Evolutionary conservation across 2,329 filamentous ascomycete species (phyloP), one percentile per base, ranked within the genome.

Genomic region (Leptosphaerulina australis): DNA sequence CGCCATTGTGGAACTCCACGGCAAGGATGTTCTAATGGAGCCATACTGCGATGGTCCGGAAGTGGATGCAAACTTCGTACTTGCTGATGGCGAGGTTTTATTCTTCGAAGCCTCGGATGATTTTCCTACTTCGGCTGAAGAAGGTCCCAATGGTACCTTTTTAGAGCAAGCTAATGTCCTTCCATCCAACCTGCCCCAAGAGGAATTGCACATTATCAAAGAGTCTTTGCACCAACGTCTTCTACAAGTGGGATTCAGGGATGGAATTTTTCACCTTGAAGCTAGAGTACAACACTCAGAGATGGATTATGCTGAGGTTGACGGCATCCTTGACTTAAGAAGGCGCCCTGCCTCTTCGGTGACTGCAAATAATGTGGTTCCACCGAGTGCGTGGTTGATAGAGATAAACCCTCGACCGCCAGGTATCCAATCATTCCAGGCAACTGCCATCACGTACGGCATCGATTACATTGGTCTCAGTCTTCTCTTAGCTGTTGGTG

Each of bases 21-120:
- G 57, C n/a, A 38, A 20, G 20, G 5, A 28, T 5, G 59, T 76
- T 14, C 59, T 77, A 2, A 34, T 61, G 14, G 58, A 61, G 37
- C 21, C 49, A 8, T 61, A 61, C 29, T n/a, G 46, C 34, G 53
- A 56, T 28, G 58, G 58, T 5, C 58, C 58, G 7, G 58, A 61
- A 26, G 24, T 59, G 3, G 58, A 61, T 35, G 53, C 53, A 14
- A 61, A 61, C 24, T 49, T 59, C 29, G 53, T 44, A n/a, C 37
- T 61, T 5, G 28, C 22, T 5, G 47, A 61, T 33, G 56, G 58
- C 14, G 31, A 61, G 26, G 25, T 61, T 10, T 34, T 57, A 1
- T 61, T 61, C 37, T 40, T 35, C 26, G 58, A 61, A 9, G 26
- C 51, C 12, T 26, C 8, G 6, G 58, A 61, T 29, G 47, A 59